Conservation (phyloP, 352 stramenopile genomes). For the Phytopythium sindhum region DNA sequence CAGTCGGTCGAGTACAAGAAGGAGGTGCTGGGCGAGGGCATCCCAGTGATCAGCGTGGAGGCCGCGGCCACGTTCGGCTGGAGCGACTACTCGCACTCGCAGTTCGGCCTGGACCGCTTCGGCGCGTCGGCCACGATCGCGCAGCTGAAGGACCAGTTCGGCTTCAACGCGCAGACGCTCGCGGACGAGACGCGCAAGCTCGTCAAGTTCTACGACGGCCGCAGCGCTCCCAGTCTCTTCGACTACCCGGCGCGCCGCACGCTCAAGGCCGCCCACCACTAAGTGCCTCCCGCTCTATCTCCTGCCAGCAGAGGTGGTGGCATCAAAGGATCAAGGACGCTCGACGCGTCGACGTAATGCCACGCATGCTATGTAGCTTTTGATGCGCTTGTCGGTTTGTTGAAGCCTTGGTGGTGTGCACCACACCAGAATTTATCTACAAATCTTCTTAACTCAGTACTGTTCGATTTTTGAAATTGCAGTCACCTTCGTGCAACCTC, state of each 20-base stretch:
- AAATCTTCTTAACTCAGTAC: not conserved
- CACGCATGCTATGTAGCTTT: not conserved
- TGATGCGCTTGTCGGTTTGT: not conserved
- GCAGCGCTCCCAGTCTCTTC: slow-evolving; percentile 65
- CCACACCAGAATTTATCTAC: not conserved
- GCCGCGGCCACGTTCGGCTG: slow-evolving; percentile 93
- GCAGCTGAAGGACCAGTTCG: slow-evolving; percentile 93
- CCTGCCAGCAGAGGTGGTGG: not conserved
- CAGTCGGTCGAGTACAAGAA: slow-evolving; percentile 96
- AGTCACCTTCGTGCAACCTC: not conserved
- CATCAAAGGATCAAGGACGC: not conserved
- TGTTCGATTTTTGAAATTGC: not conserved
- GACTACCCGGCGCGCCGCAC: slow-evolving; percentile 60
- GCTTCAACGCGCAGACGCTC: slow-evolving; percentile 95
- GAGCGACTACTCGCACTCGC: slow-evolving; percentile 94
- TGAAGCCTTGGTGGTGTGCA: not conserved
- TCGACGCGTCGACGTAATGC: not conserved
- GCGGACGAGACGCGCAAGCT: slow-evolving; percentile 89
- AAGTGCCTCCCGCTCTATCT: slow-evolving; percentile 13
- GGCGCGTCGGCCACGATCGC: slow-evolving; percentile 84
- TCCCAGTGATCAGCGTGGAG: slow-evolving; percentile 96
- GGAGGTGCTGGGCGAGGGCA: slow-evolving; percentile 91
- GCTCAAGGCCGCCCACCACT: slow-evolving; percentile 65
- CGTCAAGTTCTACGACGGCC: slow-evolving; percentile 90
- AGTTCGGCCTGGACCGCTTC: slow-evolving; percentile 90